Evolutionary conservation across 78 protist genomes (phyloP).

Genomic region (Trichosphaerium sp.): DNA sequence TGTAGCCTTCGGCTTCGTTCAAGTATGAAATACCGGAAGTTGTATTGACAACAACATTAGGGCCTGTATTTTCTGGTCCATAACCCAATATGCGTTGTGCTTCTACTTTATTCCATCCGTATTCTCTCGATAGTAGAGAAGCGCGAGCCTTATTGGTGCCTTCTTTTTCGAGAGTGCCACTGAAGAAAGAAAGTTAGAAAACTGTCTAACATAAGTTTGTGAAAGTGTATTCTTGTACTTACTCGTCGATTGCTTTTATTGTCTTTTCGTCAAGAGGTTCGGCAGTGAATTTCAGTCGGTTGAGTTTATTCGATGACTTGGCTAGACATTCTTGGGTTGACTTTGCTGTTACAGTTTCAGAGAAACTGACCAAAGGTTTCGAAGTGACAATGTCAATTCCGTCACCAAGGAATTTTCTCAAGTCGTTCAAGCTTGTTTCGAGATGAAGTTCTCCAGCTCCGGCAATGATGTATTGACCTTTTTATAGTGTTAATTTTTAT

Average conservation of each 20-base stretch:
- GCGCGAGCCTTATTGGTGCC: conserved; percentile 1
- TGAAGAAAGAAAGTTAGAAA: no score
- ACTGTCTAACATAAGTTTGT: no score
- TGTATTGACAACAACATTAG: conserved; percentile 60
- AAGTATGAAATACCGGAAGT: conserved; percentile 61
- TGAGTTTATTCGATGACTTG: conserved; percentile 61
- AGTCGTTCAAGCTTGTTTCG: conserved; percentile 17
- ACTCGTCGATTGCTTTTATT: conserved; percentile 37
- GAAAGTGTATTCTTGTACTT: no score
- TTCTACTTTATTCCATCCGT: conserved; percentile 26
- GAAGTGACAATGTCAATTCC: background rate
- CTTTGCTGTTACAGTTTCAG: conserved; percentile 38
- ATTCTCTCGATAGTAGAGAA: background rate
- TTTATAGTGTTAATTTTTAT: background rate
- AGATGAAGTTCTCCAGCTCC: conserved; percentile 62
- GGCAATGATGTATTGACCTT: conserved; percentile 55
- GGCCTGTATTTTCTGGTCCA: conserved; percentile 1
- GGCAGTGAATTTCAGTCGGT: conserved; percentile 39
- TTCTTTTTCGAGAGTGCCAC: background rate
- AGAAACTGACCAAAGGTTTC: conserved; percentile 9
- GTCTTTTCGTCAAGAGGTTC: conserved; percentile 20
- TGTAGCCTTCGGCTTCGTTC: conserved; percentile 30
- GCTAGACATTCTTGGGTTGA: background rate
- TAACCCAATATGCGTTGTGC: conserved; percentile 25
- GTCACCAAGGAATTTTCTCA: conserved; percentile 11